These are phyloP conservation scores for Aspergillus mulundensis DNA, from an alignment of 495 filamentous ascomycete species.

Conservation along the genomic window DNA sequence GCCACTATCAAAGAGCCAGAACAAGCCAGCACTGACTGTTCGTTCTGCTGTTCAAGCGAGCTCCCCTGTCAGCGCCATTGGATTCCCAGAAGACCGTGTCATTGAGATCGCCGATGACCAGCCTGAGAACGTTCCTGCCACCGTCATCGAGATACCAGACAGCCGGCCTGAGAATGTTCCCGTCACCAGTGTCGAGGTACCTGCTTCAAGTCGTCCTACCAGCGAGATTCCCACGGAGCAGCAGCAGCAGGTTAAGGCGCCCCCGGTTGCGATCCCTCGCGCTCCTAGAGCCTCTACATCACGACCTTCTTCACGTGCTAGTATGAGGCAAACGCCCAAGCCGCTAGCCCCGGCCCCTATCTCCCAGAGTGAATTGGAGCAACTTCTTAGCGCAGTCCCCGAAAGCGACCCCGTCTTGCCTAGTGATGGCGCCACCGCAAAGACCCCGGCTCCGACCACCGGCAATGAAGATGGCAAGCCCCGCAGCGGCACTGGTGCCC, in stretches of 20 bases:
- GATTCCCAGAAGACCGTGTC: conserved; percentile 17
- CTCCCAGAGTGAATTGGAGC: conserved; percentile 33
- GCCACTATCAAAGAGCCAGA: conserved; percentile 31
- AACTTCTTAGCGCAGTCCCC: conserved; percentile 40
- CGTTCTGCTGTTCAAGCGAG: conserved; percentile 33
- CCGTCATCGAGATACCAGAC: neutral
- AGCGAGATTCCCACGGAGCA: conserved; percentile 19
- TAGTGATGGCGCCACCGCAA: conserved; percentile 36
- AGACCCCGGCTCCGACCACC: conserved; percentile 28
- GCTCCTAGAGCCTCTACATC: conserved; percentile 29
- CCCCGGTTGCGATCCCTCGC: conserved; percentile 17
- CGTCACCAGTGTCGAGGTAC: neutral
- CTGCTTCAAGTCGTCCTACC: conserved; percentile 16
- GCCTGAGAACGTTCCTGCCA: neutral
- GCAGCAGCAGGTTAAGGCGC: conserved; percentile 18
- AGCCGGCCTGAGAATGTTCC: neutral
- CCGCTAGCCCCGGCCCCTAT: conserved; percentile 38
- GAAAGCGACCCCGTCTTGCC: conserved; percentile 55
- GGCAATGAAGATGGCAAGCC: conserved; percentile 25
- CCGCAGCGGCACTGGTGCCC: conserved; percentile 36
- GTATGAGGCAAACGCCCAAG: conserved; percentile 36
- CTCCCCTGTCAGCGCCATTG: conserved; percentile 25
- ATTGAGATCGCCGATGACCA: neutral
- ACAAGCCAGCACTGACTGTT: conserved; percentile 40
- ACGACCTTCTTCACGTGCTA: conserved; percentile 36